These are phyloP conservation scores for Pseudodiploospora longispora DNA, from an alignment of 2,329 filamentous ascomycete genomes.

Conservation along the genomic window DNA sequence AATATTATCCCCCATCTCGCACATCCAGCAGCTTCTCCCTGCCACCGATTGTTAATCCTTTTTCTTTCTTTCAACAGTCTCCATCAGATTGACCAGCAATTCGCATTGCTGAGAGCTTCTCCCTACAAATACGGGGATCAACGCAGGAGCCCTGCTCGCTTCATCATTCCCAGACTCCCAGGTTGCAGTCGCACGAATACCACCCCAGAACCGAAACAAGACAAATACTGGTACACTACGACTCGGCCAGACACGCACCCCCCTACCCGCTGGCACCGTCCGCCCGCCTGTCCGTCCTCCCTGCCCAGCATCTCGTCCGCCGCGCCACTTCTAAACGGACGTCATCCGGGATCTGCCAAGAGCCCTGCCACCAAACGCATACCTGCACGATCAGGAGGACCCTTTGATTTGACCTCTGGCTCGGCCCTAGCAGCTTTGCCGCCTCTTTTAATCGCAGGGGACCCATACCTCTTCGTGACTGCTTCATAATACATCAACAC, in stretches of 20 bases:
- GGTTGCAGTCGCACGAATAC: no score
- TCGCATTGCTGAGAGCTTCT: no score
- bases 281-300: slow-evolving; percentile 6
- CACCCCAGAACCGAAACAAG: no score
- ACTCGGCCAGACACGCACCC: slow-evolving; percentile 2
- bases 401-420: slow-evolving; percentile 5
- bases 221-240: no score
- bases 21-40: no score
- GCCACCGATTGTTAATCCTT: no score
- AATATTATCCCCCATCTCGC: no score
- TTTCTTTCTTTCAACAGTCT: no score
- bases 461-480: neutral
- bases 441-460: slow-evolving; percentile 1
- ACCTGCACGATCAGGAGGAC: slow-evolving; percentile 2
- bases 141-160: no score
- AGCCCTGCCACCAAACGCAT: slow-evolving; percentile 8
- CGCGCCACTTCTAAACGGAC: slow-evolving; percentile 12
- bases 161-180: no score
- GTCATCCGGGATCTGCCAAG: slow-evolving; percentile 18
- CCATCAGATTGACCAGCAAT: no score
- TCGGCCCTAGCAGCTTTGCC: slow-evolving; percentile 1
- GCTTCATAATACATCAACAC: neutral
- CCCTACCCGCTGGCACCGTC: slow-evolving; percentile 4
- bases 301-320: slow-evolving; percentile 1
- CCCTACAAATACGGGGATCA: no score